Base-by-base conservation (phyloP, 23 red algal genomes). In the Pyropia haitanensis region DNA sequence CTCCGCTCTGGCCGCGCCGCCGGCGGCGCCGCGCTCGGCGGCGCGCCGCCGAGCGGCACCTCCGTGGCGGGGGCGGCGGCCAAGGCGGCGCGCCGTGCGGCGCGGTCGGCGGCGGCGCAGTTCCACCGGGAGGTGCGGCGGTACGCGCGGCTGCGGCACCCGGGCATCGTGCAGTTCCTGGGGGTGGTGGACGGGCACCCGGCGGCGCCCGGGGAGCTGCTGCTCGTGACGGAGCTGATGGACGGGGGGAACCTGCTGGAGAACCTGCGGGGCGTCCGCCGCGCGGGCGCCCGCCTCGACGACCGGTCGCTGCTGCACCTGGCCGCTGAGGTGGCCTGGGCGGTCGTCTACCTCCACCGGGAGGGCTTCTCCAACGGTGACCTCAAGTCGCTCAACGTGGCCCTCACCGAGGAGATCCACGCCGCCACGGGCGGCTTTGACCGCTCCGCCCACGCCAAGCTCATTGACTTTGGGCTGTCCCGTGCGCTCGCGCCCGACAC, bases 171-270 rank as follows among this genome's bases (percentile, higher is more conserved):
- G 8, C 77, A 69, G 20, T 76, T 58, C 22, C 48, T 71, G 5
- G 87, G 87, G 17, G 77, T 75, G 27, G 68, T 64, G 4, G 39
- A 46, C 39, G 39, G 39, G 5, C n/a, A 70, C 31, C 59, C 64
- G 3, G 58, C 77, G 18, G 29, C 60, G 25, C 29, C 44, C 19
- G 59, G 61, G 23, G 56, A 77, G 10, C 59, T 58, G 20, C 67
- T 82, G 28, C 64, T 83, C 2, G 77, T 91, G 15, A 76, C 78
- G 7, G 77, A 81, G 34, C 65, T 70, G 24, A 68, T 82, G 69
- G 59, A 59, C 16, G 87, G 87, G 13, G 87, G 87, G n/a, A 91
- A 76, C 48, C 27, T 91, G 70, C 69, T 77, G 46, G 76, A 81
- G 24, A 70, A 55, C 34, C 64, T 91, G n/a, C 60, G 56, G 32